phyloP scores from a whole-genome alignment of 768 basidiomycete species.

The Xerocomus brunneocitrinus region DNA sequence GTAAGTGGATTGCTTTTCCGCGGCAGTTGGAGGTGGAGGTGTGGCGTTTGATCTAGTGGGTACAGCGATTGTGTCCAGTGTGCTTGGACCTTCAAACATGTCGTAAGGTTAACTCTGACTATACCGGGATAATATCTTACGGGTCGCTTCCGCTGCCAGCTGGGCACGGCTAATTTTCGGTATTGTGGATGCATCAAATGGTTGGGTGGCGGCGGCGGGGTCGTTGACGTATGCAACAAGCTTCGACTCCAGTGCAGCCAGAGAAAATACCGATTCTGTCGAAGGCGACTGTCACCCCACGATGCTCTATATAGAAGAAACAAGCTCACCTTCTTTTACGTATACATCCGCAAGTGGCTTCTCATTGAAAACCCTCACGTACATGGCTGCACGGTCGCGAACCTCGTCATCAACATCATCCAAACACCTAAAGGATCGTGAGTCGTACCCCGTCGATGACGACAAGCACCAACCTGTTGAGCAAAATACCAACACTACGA shows the following conservation, averaged over 20 bases:
- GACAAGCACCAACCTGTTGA: conserved; percentile 58
- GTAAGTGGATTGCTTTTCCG: conserved; percentile 86
- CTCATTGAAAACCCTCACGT: conserved; percentile 79
- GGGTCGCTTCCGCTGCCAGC: conserved; percentile 80
- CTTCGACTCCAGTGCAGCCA: conserved; percentile 85
- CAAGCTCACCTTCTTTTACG: conserved; percentile 81
- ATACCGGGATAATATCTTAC: conserved; percentile 43
- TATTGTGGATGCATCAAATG: conserved; percentile 80
- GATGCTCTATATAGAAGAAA: not conserved
- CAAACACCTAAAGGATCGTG: conserved; percentile 53
- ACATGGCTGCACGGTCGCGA: conserved; percentile 93
- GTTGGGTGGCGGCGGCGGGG: conserved; percentile 56
- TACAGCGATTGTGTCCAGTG: conserved; percentile 78
- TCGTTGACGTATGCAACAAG: conserved; percentile 94
- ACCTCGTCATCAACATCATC: conserved; percentile 99
- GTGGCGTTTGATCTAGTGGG: conserved; percentile 56
- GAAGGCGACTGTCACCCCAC: not conserved
- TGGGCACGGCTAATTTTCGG: conserved; percentile 95
- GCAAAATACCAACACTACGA: conserved; percentile 81
- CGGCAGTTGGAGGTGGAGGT: conserved; percentile 75
- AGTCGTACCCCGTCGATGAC: not conserved
- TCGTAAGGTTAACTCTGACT: conserved; percentile 10
- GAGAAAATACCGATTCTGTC: conserved; percentile 89
- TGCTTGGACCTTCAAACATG: conserved; percentile 63
- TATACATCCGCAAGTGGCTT: conserved; percentile 78